Conservation (phyloP, 805 yeast species). For the Zygotorulaspora florentina region DNA sequence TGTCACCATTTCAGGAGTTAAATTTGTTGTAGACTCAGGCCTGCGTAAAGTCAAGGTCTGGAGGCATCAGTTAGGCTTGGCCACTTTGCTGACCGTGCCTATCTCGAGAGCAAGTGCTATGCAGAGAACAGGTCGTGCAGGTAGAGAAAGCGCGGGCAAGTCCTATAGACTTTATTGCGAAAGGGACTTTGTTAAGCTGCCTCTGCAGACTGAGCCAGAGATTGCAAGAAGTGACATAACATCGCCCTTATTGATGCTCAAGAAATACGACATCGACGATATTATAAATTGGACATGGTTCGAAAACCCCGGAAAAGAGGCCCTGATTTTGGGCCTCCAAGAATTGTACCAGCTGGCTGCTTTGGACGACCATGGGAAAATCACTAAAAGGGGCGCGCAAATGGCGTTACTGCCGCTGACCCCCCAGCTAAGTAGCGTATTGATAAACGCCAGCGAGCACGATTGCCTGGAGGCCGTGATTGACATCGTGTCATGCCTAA, state of each 20-base stretch:
- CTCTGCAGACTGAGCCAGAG: conserved; percentile 87
- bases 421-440: conserved; percentile 87
- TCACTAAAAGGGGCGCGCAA: conserved; percentile 74
- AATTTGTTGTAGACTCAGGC: conserved; percentile 91
- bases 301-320: conserved; percentile 79
- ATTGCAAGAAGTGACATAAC: conserved; percentile 82
- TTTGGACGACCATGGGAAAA: conserved; percentile 65
- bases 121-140: conserved; percentile 98
- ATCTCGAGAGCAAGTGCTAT: conserved; percentile 91
- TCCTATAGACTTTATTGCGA: conserved; percentile 83
- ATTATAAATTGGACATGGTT: conserved; percentile 88
- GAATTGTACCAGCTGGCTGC: conserved; percentile 79
- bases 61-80: conserved; percentile 87
- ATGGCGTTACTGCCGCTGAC: conserved; percentile 88
- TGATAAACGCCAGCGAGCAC: conserved; percentile 60
- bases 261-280: conserved; percentile 78
- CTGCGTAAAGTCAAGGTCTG: conserved; percentile 89
- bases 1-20: conserved; percentile 89
- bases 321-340: conserved; percentile 70
- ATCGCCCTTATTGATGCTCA: conserved; percentile 77
- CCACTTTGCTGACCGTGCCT: conserved; percentile 89
- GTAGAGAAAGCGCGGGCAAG: conserved; percentile 92
- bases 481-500: conserved; percentile 87
- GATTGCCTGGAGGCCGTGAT: conserved; percentile 62
- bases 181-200: conserved; percentile 55